Evolutionary conservation across 2,329 filamentous ascomycete genomes (phyloP).

Genomic region (Ophiostoma perfectum): DNA sequence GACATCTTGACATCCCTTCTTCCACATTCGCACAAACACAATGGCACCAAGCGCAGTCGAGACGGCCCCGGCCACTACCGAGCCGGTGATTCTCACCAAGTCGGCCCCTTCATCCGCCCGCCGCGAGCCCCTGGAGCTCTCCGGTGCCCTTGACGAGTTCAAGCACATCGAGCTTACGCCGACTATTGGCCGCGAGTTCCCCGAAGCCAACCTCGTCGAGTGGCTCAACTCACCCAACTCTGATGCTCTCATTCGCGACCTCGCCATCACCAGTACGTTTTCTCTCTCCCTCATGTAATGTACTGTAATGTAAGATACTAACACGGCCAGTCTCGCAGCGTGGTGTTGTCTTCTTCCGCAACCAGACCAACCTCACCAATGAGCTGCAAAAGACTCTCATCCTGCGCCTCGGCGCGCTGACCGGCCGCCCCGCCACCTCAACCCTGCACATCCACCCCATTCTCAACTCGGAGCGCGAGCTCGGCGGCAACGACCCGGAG

Average conservation of each 20-base stretch:
- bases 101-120: slow-evolving; percentile 16
- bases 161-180: slow-evolving; percentile 57
- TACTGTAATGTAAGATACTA: not conserved
- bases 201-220: slow-evolving; percentile 54
- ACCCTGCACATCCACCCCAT: slow-evolving; percentile 57
- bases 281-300: not conserved
- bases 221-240: slow-evolving; percentile 56
- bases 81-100: slow-evolving; percentile 18
- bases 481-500: slow-evolving; percentile 48
- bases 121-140: slow-evolving; percentile 42
- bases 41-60: slow-evolving; percentile 30
- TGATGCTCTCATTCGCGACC: slow-evolving; percentile 58
- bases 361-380: slow-evolving; percentile 52
- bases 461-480: slow-evolving; percentile 48
- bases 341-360: slow-evolving; percentile 60
- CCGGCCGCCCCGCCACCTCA: slow-evolving; percentile 53
- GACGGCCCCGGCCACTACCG: slow-evolving; percentile 14
- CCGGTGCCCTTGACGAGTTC: slow-evolving; percentile 47
- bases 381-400: slow-evolving; percentile 57
- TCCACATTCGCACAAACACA: not conserved
- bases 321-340: slow-evolving; percentile 49
- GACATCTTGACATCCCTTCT: not conserved
- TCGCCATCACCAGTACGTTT: slow-evolving; percentile 59
- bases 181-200: slow-evolving; percentile 57
- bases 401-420: slow-evolving; percentile 53